phyloP scores from a whole-genome alignment of 2,329 filamentous ascomycete genomes.

The Clonostachys rhizophaga region DNA sequence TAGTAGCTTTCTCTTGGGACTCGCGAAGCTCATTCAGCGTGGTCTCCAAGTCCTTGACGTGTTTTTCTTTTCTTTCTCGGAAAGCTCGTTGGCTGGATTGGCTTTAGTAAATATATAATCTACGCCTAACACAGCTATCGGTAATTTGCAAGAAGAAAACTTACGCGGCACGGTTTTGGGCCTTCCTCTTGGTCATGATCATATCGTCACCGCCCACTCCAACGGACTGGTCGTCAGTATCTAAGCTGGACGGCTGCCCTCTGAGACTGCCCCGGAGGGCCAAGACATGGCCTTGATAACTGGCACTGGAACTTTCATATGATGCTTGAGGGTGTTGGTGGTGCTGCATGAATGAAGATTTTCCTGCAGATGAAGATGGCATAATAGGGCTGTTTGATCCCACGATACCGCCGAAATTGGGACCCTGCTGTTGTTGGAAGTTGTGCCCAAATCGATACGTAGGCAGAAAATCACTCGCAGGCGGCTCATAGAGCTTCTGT shows the following conservation, averaged over 20 bases:
- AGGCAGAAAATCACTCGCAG: too few species aligned
- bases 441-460: too few species aligned
- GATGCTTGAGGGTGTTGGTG: slow-evolving; percentile 13
- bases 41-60: slow-evolving; percentile 87
- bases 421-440: too few species aligned
- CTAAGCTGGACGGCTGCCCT: slow-evolving; percentile 47
- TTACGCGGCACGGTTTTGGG: slow-evolving; percentile 58
- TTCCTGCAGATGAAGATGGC: slow-evolving; percentile 33
- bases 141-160: slow-evolving; percentile 18
- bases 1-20: slow-evolving; percentile 64
- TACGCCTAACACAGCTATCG: neutral
- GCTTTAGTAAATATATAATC: neutral
- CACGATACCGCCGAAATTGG: too few species aligned
- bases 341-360: slow-evolving; percentile 41
- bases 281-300: slow-evolving; percentile 29
- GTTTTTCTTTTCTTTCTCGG: slow-evolving; percentile 90
- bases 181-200: slow-evolving; percentile 41
- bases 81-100: slow-evolving; percentile 80
- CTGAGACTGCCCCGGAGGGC: slow-evolving; percentile 16
- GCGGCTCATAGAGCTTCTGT: neutral
- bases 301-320: slow-evolving; percentile 2
- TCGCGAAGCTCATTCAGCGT: slow-evolving; percentile 77
- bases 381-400: too few species aligned
- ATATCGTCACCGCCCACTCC: slow-evolving; percentile 32
- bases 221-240: slow-evolving; percentile 36